Evolutionary conservation across 2,329 filamentous ascomycete species (phyloP).

Genomic region (Alternaria arbusti): DNA sequence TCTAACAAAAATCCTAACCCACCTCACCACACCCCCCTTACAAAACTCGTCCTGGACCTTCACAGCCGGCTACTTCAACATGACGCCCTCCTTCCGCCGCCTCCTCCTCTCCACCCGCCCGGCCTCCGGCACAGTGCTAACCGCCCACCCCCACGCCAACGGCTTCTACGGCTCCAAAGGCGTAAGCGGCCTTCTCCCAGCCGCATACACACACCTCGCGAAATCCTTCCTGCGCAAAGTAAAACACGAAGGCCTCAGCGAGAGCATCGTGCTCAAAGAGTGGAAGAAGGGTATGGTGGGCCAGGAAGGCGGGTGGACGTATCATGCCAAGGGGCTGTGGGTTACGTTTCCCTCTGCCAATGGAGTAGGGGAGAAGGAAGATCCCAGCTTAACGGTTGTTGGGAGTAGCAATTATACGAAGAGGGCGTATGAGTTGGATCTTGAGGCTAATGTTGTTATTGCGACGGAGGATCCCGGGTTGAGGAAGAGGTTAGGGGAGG

Average conservation of each 20-base stretch:
- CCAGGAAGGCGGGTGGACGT: constrained; percentile 88
- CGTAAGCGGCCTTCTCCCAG: constrained; percentile 86
- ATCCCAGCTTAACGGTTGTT: constrained; percentile 80
- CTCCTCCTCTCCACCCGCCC: constrained; percentile 78
- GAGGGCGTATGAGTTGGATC: constrained; percentile 86
- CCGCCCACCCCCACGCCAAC: constrained; percentile 91
- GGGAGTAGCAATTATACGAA: constrained; percentile 97
- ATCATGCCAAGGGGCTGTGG: constrained; percentile 97
- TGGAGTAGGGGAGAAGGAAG: constrained; percentile 31
- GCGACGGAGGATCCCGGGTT: constrained; percentile 78
- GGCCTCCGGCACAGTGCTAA: constrained; percentile 79
- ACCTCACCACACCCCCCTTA: constrained; percentile 71
- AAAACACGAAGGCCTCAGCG: constrained; percentile 57
- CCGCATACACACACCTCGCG: constrained; percentile 89
- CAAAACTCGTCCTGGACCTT: constrained; percentile 86
- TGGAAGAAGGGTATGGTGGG: constrained; percentile 86
- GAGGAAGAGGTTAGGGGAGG: constrained; percentile 74
- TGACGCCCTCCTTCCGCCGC: constrained; percentile 80
- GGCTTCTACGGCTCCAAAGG: constrained; percentile 91
- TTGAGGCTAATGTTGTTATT: constrained; percentile 87
- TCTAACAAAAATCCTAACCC: constrained; percentile 74
- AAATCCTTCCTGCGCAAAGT: constrained; percentile 77
- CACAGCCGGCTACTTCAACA: constrained; percentile 98
- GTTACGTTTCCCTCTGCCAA: constrained; percentile 66
- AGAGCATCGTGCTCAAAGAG: constrained; percentile 77